These are phyloP conservation scores for Metschnikowia hibisci DNA, from an alignment of 805 yeast genomes.

Conservation along the genomic window DNA sequence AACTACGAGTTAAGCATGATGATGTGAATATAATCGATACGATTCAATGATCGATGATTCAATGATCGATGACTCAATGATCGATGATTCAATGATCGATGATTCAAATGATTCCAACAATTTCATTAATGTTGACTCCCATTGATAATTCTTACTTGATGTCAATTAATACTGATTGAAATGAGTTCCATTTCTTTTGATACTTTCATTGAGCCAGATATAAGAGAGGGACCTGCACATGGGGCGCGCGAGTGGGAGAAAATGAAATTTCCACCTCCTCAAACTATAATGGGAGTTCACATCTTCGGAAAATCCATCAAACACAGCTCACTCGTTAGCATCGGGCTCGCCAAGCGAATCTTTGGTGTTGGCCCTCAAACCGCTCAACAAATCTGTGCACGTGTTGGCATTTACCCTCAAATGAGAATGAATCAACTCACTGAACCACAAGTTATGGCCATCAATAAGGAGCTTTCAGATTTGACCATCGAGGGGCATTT, in stretches of 20 bases:
- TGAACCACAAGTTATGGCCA: constrained; percentile 80
- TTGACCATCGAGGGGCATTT: constrained; percentile 80
- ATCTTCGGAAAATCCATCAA: constrained; percentile 43
- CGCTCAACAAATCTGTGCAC: constrained; percentile 77
- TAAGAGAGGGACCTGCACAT: background rate
- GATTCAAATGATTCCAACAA: no score
- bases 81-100: no score
- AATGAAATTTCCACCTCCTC: background rate
- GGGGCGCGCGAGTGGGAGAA: background rate
- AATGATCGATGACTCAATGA: no score
- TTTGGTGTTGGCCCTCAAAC: constrained; percentile 81
- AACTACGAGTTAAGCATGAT: no score
- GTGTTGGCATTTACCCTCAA: constrained; percentile 83
- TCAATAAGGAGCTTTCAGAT: constrained; percentile 82
- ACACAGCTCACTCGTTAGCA: constrained; percentile 38
- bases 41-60: no score
- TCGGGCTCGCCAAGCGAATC: constrained; percentile 74
- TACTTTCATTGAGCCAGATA: background rate
- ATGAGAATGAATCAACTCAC: constrained; percentile 92
- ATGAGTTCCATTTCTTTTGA: no score
- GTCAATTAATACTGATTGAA: no score
- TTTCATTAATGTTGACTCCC: no score
- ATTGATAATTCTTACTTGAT: no score
- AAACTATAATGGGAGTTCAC: constrained; percentile 38
- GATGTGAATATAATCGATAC: no score